Evolutionary conservation across 805 yeast species (phyloP).

Genomic region (Cyberlindnera euphorbiiphila): DNA sequence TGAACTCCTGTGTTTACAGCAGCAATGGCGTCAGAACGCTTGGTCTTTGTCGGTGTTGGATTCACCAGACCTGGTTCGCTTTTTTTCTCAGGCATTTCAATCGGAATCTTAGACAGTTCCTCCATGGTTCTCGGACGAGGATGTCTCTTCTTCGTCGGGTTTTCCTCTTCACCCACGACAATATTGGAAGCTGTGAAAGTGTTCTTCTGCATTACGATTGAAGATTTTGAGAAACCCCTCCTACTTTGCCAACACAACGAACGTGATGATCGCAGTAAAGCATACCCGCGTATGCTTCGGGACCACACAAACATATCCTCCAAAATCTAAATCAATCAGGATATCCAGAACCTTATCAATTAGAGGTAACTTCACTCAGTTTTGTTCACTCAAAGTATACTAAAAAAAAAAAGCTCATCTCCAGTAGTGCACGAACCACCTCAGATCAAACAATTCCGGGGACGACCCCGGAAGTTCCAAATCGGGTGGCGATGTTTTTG

Average conservation of each 20-base stretch:
- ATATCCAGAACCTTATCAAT: no score
- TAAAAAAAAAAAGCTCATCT: background rate
- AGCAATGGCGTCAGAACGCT: constrained; percentile 4
- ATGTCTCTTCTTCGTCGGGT: constrained; percentile 4
- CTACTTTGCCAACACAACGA: background rate
- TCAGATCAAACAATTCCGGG: constrained; percentile 1
- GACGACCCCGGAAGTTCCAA: constrained; percentile 6
- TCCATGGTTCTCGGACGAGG: constrained; percentile 7
- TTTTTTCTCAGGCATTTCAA: background rate
- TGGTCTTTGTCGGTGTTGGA: background rate
- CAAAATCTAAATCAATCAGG: no score
- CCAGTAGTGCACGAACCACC: constrained; percentile 5
- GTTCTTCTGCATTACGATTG: constrained; percentile 2
- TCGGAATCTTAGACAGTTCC: background rate
- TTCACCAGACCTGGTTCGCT: background rate
- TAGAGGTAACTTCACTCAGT: no score
- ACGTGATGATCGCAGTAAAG: no score
- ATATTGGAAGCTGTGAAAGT: constrained; percentile 4
- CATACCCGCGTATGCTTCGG: no score
- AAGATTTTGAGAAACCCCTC: constrained; percentile 1
- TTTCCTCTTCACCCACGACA: background rate
- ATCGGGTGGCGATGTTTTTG: constrained; percentile 7
- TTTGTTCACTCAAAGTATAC: no score
- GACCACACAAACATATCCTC: no score
- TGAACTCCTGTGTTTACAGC: constrained; percentile 9